These are phyloP conservation scores for Xylariaceae sp. DNA, from an alignment of 2,329 filamentous ascomycete species.

Conservation along the genomic window DNA sequence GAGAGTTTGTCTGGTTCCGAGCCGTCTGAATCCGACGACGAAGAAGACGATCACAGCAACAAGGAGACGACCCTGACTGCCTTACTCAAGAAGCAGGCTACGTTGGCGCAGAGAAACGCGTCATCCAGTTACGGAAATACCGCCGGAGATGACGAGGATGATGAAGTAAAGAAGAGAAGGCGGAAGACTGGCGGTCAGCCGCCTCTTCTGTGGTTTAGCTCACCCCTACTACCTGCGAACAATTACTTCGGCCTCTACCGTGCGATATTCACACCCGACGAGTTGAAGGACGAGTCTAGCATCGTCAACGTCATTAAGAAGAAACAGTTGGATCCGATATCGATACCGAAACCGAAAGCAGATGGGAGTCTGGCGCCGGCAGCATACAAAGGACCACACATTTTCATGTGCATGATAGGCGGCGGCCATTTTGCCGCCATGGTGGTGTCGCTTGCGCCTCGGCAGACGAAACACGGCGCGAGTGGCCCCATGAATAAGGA, in stretches of 20 bases:
- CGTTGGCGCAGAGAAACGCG: conserved; percentile 48
- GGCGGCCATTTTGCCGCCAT: conserved; percentile 97
- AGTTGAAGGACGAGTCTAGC: conserved; percentile 58
- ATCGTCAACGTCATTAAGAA: conserved; percentile 64
- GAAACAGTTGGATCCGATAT: conserved; percentile 69
- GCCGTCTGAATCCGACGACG: conserved; percentile 64
- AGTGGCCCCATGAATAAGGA: conserved; percentile 72
- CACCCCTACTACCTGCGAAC: conserved; percentile 67
- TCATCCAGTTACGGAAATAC: conserved; percentile 35
- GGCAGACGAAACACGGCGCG: conserved; percentile 61
- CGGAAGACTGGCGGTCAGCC: conserved; percentile 58
- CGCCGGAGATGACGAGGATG: conserved; percentile 50
- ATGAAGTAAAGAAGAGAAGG: conserved; percentile 41
- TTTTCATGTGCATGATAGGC: conserved; percentile 98
- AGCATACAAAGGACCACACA: conserved; percentile 67
- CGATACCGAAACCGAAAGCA: conserved; percentile 48
- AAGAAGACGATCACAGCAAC: conserved; percentile 38
- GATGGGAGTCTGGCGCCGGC: conserved; percentile 52
- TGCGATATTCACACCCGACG: conserved; percentile 67
- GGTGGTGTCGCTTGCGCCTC: conserved; percentile 83
- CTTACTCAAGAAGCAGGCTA: conserved; percentile 78
- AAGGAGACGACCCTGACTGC: conserved; percentile 69
- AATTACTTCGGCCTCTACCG: conserved; percentile 82
- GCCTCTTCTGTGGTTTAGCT: conserved; percentile 81
- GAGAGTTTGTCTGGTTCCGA: conserved; percentile 91